Conservation (phyloP, 2,329 filamentous ascomycete species). For the Aspergillus spinulosporus region DNA sequence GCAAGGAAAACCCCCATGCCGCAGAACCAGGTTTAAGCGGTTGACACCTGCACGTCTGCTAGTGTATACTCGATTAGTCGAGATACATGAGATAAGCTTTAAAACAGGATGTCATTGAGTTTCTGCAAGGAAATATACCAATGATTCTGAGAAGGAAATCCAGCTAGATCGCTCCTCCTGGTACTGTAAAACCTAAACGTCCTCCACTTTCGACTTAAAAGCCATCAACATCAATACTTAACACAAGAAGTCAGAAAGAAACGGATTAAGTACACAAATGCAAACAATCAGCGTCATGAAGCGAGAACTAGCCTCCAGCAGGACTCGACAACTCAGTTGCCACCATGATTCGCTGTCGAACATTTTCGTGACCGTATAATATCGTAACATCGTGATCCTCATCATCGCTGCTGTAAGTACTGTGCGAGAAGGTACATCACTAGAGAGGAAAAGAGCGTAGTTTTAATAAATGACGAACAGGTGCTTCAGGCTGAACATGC, state of each 20-base stretch:
- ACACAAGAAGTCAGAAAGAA: conserved; percentile 19
- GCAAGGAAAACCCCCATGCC: not conserved
- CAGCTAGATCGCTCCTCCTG: conserved; percentile 2
- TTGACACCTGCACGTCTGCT: not conserved
- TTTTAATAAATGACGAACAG: conserved; percentile 31
- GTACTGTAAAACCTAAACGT: not conserved
- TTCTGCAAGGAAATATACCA: conserved; percentile 1
- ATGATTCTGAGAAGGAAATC: not conserved
- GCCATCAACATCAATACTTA: conserved; percentile 13
- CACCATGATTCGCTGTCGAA: conserved; percentile 24
- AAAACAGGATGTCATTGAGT: conserved; percentile 11
- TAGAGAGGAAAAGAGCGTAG: conserved; percentile 34
- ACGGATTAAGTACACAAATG: conserved; percentile 23
- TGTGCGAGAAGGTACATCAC: conserved; percentile 41
- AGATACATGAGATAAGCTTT: not conserved
- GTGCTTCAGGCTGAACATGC: conserved; percentile 22
- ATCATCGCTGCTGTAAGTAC: conserved; percentile 40
- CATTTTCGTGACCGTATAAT: conserved; percentile 38
- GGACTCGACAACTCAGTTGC: conserved; percentile 27
- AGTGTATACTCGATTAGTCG: not conserved
- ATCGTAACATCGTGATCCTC: conserved; percentile 46
- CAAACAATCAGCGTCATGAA: conserved; percentile 21
- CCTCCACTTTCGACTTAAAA: not conserved
- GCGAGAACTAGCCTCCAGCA: conserved; percentile 27
- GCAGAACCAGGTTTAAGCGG: not conserved